Percentiles rank a stretch among this genome's conserved stretches.
Conservation (phyloP, 345 rosid species). For the Eucalyptus regnans region DNA sequence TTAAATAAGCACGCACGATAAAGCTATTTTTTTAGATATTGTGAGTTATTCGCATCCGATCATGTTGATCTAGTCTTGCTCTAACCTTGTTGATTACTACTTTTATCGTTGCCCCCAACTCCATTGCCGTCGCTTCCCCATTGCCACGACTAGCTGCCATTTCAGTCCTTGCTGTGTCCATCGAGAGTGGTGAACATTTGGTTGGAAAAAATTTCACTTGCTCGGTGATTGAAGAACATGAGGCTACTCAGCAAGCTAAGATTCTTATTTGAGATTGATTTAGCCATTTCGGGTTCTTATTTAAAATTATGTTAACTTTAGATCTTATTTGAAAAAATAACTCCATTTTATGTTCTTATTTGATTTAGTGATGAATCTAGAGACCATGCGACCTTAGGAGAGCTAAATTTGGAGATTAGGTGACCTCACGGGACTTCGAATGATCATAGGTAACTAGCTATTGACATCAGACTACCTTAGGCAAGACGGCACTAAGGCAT, state of each 20-base stretch:
- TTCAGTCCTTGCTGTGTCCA: too few species aligned
- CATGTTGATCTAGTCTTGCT: accelerated
- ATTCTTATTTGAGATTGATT: too few species aligned
- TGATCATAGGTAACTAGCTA: accelerated
- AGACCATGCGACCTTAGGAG: accelerated
- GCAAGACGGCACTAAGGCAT: accelerated
- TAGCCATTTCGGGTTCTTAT: accelerated
- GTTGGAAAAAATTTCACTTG: accelerated
- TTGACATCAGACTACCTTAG: accelerated
- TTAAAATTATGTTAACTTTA: too few species aligned
- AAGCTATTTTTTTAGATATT: accelerated
- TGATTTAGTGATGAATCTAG: accelerated
- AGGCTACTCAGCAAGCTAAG: accelerated
- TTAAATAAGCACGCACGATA: accelerated
- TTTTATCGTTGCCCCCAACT: too few species aligned
- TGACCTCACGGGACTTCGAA: accelerated
- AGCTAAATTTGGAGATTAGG: neutral
- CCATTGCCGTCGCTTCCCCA: too few species aligned
- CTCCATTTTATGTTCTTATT: accelerated
- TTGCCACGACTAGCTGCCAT: accelerated
- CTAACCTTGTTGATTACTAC: accelerated
- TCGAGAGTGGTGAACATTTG: too few species aligned
- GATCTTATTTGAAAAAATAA: accelerated
- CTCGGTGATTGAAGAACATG: too few species aligned
- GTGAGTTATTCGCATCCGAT: accelerated